Evolutionary conservation across 2,329 filamentous ascomycete species (phyloP), one percentile per base, ranked within the genome.

Genomic region (Diaporthe aspalathi): DNA sequence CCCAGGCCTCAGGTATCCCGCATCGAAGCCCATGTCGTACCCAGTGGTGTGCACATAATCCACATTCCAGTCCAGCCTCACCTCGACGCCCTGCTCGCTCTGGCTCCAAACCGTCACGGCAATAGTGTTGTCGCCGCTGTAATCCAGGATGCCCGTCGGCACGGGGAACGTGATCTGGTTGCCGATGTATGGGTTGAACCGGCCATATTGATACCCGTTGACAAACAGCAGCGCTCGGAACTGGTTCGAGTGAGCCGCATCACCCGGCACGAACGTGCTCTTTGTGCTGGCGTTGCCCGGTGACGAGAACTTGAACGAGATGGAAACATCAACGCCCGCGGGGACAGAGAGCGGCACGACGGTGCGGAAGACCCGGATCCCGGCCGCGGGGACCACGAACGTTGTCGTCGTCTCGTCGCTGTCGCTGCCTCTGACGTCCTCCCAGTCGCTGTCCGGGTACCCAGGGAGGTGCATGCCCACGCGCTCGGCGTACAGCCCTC

Each of bases 161-260:
- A 91, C 86, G 0, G 89, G 89, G 75, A 89, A 91, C 20, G 84
- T 81, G 20, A 86, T 82, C 79, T 91, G 89, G 57, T 90, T 87
- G 0, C 90, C 90, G 49, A 91, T 88, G 63, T 87, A 84, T 0
- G 89, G 88, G 72, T 87, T 86, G 75, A 86, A 91, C 9, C 87
- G 84, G 2, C 87, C 89, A 74, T 89, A 91, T 76, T 91, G 89
- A 75, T 91, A 91, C 0, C 89, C 89, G 69, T 91, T 91, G n/a
- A 91, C 84, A 69, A 89, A 91, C 2, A 91, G 77, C 74, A 89
- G 84, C 0, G 85, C 86, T 14, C 89, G 83, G 3, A 83, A 74
- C 22, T 77, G 79, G 74, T 83, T 83, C 24, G 76, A 80, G 73
- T 80, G 78, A 17, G 71, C 74, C n/a, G 73, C 70, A 27, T 76